Conservation (phyloP, 2,329 filamentous ascomycete genomes). For the Pyrenophora graminea region DNA sequence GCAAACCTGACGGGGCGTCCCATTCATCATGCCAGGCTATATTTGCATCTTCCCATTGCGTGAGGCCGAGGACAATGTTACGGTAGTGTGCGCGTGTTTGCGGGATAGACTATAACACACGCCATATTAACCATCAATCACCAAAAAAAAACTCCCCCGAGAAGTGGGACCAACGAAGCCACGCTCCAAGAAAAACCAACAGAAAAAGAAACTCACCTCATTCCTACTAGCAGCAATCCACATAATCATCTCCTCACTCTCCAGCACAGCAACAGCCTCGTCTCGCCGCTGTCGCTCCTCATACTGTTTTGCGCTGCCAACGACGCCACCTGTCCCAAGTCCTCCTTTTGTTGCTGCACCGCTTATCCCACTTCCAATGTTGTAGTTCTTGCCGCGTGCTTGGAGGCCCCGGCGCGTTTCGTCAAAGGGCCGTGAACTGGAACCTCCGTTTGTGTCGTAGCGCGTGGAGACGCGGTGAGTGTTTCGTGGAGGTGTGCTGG, state of each 20-base stretch:
- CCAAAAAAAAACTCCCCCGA: not conserved
- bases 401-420: constrained; percentile 35
- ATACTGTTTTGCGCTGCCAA: constrained; percentile 20
- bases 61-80: constrained; percentile 27
- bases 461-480: not conserved
- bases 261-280: constrained; percentile 40
- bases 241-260: constrained; percentile 44
- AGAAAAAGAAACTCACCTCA: constrained; percentile 33
- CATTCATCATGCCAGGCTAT: constrained; percentile 25
- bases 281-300: constrained; percentile 34
- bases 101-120: constrained; percentile 26
- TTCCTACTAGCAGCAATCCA: constrained; percentile 39
- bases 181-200: not conserved
- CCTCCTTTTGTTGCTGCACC: not conserved
- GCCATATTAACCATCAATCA: not conserved
- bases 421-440: not conserved
- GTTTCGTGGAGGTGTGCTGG: constrained; percentile 6
- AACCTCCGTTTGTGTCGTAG: not conserved
- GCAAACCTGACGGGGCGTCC: constrained; percentile 4
- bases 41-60: not conserved
- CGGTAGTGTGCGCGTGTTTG: constrained; percentile 39
- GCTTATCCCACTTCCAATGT: not conserved
- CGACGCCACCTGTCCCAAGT: not conserved
- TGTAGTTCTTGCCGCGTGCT: constrained; percentile 22
- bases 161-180: too few species aligned